A percentile compares a stretch with the other conserved stretches of the same genome.
Evolutionary conservation across 2,329 filamentous ascomycete genomes (phyloP).

Genomic region (Ophiostoma pallidulum): DNA sequence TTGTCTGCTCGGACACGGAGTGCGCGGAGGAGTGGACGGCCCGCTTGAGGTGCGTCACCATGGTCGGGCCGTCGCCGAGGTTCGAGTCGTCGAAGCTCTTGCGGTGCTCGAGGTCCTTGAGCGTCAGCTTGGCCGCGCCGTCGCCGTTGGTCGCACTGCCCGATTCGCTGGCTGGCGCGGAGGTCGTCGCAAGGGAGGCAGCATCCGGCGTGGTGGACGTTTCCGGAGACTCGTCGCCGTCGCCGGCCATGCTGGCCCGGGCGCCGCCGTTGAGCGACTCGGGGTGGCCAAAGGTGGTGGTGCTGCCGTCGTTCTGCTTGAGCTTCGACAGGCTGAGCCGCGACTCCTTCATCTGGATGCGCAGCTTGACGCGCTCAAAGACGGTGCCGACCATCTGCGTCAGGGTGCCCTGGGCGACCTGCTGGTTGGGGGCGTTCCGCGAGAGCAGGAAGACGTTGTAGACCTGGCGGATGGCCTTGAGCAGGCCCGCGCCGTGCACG

Average conservation of each 20-base stretch:
- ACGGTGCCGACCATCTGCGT: conserved; percentile 99
- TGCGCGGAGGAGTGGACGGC: conserved; percentile 24
- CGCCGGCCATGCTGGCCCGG: conserved; percentile 18
- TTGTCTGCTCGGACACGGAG: conserved; percentile 45
- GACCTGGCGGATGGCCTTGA: conserved; percentile 94
- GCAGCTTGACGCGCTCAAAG: conserved; percentile 84
- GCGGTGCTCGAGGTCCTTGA: conserved; percentile 57
- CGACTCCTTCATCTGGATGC: conserved; percentile 79
- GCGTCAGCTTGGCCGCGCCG: conserved; percentile 41
- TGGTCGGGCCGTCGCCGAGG: conserved; percentile 56
- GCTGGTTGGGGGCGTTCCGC: conserved; percentile 87
- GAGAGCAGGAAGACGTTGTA: conserved; percentile 98
- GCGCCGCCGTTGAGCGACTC: conserved; percentile 21
- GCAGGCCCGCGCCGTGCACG: conserved; percentile 86
- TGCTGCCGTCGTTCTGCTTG: conserved; percentile 43
- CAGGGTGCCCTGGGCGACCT: conserved; percentile 90
- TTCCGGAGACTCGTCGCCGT: conserved; percentile 27
- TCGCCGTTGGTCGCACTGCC: conserved; percentile 19
- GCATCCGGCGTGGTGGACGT: conserved; percentile 17
- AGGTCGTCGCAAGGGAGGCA: conserved; percentile 23
- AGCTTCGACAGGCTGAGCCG: conserved; percentile 49
- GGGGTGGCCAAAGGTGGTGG: conserved; percentile 40
- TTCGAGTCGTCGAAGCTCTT: conserved; percentile 62
- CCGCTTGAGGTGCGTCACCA: conserved; percentile 53
- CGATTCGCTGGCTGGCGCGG: conserved; percentile 17